These are phyloP conservation scores for Mucor circinelloides DNA, from an alignment of 371 early-diverging fungal genomes.

Conservation along the genomic window DNA sequence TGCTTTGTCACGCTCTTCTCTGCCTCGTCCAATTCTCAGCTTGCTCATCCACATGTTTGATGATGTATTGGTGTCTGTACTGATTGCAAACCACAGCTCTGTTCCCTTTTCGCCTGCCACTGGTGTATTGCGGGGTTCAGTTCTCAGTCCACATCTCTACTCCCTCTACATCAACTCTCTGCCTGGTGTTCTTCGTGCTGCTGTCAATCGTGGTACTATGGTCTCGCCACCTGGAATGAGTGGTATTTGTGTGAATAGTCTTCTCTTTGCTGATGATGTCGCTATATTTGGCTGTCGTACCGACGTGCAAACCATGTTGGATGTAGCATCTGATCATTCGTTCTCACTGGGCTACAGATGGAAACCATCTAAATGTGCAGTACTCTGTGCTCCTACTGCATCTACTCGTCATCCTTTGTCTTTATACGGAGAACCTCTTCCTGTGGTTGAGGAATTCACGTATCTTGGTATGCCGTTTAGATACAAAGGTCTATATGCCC, in stretches of 20 bases:
- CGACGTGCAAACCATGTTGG: slow-evolving; percentile 17
- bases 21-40: too few relatives aligned
- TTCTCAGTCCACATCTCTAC: not conserved
- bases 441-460: slow-evolving; percentile 8
- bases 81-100: not conserved
- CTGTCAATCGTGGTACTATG: not conserved
- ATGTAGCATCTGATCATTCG: slow-evolving; percentile 17
- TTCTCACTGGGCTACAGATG: slow-evolving; percentile 25
- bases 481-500: not conserved
- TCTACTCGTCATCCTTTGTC: not conserved
- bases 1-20: too few relatives aligned
- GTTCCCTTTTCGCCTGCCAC: not conserved
- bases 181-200: slow-evolving; percentile 6
- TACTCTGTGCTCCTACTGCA: slow-evolving; percentile 6
- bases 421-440: slow-evolving; percentile 12
- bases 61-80: not conserved
- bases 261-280: too few relatives aligned
- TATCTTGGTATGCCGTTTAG: too few relatives aligned
- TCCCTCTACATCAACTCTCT: slow-evolving; percentile 16
- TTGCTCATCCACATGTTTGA: too few relatives aligned
- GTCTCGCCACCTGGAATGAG: too few relatives aligned
- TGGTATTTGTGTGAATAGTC: too few relatives aligned
- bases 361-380: slow-evolving; percentile 32
- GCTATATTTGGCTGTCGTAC: not conserved
- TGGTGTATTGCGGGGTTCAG: slow-evolving; percentile 10